Conservation (phyloP, 129 eudicot species). For the Silybum marianum region DNA sequence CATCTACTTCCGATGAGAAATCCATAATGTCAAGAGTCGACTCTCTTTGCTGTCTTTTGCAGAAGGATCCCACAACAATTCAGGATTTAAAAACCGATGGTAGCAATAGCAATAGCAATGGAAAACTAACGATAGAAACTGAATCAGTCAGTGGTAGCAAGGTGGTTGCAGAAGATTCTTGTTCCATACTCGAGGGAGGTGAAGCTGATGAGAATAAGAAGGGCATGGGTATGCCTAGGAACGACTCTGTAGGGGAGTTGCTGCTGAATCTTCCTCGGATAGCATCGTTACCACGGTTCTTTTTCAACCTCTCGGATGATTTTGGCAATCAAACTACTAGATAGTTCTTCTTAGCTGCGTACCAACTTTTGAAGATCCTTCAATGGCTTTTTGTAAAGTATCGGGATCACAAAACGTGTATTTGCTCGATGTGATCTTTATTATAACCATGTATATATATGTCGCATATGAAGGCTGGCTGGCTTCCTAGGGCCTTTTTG, state of each 20-base stretch:
- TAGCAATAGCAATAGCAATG: conserved; percentile 7
- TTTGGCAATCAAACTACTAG: conserved; percentile 49
- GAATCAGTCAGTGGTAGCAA: conserved; percentile 27
- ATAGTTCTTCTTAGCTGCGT: conserved; percentile 25
- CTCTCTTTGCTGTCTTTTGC: conserved; percentile 85
- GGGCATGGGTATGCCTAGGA: conserved; percentile 73
- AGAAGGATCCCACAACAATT: conserved; percentile 52
- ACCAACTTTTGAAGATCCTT: conserved; percentile 8
- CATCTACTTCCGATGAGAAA: conserved; percentile 67
- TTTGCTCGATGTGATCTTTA: conserved; percentile 28
- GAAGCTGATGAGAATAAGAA: conserved; percentile 34
- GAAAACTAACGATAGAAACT: conserved; percentile 15
- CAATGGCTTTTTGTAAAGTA: conserved; percentile 22
- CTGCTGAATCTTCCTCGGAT: conserved; percentile 85
- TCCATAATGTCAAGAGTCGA: conserved; percentile 80
- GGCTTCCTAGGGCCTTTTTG: background rate
- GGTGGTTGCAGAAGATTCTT: conserved; percentile 32
- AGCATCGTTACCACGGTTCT: conserved; percentile 78
- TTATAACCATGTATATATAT: conserved; percentile 23
- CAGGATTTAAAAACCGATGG: conserved; percentile 27
- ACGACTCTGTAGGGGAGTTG: conserved; percentile 86
- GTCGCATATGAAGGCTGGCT: conserved; percentile 19
- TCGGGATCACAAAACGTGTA: background rate
- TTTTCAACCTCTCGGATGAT: conserved; percentile 61
- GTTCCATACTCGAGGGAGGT: background rate